Percentiles rank a stretch among this genome's conserved stretches.
These are phyloP conservation scores for Taxillus chinensis DNA, from an alignment of 164 flowering plant genomes.

Conservation along the genomic window DNA sequence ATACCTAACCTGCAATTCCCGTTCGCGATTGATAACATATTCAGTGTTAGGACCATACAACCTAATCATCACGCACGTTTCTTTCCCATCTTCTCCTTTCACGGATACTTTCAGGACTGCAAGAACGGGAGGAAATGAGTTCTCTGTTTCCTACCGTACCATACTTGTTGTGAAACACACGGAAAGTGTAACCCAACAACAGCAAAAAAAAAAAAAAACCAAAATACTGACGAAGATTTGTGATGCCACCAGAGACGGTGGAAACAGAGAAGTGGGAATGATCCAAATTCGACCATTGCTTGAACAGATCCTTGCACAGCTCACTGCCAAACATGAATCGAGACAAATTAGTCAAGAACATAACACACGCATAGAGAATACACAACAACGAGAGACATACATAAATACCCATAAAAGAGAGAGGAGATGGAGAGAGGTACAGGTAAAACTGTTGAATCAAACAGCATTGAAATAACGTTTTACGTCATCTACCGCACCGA, in stretches of 20 bases:
- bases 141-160: neutral
- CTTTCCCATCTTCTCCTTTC: conserved; percentile 42
- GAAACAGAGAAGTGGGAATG: conserved; percentile 59
- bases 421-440: neutral
- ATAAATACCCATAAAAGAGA: neutral
- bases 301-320: conserved; percentile 73
- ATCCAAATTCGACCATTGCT: conserved; percentile 65
- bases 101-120: conserved; percentile 85
- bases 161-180: too few species aligned
- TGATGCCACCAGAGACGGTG: conserved; percentile 91
- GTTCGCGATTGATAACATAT: conserved; percentile 70
- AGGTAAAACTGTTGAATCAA: neutral
- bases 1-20: conserved; percentile 61
- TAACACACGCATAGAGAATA: neutral
- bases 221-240: conserved; percentile 67
- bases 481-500: too few species aligned
- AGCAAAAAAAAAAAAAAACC: conserved; percentile 3
- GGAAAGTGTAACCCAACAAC: neutral
- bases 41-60: conserved; percentile 94
- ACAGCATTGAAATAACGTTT: neutral
- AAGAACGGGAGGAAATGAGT: conserved; percentile 6
- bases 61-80: conserved; percentile 50
- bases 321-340: conserved; percentile 28
- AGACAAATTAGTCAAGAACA: neutral
- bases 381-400: neutral